These are phyloP conservation scores for Colletotrichum sp. DNA, from an alignment of 2,329 filamentous ascomycete species.

Conservation along the genomic window DNA sequence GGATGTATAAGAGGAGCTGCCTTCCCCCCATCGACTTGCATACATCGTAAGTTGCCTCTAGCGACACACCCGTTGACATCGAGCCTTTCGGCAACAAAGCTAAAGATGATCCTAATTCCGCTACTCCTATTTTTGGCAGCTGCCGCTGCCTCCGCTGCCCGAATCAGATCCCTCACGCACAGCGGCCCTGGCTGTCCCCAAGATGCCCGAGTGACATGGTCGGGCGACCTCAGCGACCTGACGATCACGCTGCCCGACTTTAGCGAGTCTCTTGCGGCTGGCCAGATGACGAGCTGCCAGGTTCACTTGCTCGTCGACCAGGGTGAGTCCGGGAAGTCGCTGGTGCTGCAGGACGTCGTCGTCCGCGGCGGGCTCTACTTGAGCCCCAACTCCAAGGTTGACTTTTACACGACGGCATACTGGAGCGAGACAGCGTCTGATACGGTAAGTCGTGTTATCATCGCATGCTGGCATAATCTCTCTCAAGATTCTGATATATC, in stretches of 20 bases:
- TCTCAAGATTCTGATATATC: neutral
- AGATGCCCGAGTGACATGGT: slow-evolving; percentile 11
- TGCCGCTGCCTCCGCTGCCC: neutral
- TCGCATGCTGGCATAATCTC: neutral
- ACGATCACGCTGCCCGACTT: slow-evolving; percentile 47
- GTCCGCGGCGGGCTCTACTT: slow-evolving; percentile 14
- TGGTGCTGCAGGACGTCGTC: slow-evolving; percentile 11
- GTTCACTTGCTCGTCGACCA: slow-evolving; percentile 13
- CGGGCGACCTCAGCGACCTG: slow-evolving; percentile 20
- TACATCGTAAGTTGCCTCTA: neutral
- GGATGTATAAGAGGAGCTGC: neutral
- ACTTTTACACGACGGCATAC: slow-evolving; percentile 9
- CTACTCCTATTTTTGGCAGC: neutral
- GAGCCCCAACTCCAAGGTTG: slow-evolving; percentile 1
- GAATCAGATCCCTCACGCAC: slow-evolving; percentile 2
- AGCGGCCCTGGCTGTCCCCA: slow-evolving; percentile 12
- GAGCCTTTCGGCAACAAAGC: neutral
- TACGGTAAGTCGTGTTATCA: neutral
- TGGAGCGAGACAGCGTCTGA: slow-evolving; percentile 17
- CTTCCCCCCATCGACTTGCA: neutral
- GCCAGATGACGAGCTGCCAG: slow-evolving; percentile 27
- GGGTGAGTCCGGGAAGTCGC: neutral
- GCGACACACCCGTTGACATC: neutral
- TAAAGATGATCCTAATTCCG: neutral
- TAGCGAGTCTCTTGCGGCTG: slow-evolving; percentile 37